Conservation (phyloP, 805 yeast genomes). For the Danielia reshetovae region DNA sequence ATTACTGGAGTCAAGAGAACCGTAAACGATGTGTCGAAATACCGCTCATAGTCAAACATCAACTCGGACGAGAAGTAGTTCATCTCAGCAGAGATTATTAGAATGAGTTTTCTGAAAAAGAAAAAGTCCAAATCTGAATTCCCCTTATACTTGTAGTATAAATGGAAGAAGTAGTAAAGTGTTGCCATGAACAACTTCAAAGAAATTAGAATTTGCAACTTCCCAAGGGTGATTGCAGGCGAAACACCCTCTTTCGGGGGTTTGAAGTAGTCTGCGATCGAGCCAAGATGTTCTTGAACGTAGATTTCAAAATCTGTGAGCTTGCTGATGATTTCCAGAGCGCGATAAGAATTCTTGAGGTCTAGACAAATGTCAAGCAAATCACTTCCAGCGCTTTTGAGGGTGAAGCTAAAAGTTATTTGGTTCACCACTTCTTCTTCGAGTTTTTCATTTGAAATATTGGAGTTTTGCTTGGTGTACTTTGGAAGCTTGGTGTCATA, state of each 20-base stretch:
- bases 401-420: constrained; percentile 4
- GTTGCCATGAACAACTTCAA: constrained; percentile 13
- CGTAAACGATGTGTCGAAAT: constrained; percentile 9
- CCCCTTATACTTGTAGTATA: constrained; percentile 16
- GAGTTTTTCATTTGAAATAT: constrained; percentile 7
- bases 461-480: constrained; percentile 6
- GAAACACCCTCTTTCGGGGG: not conserved
- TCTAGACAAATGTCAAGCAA: constrained; percentile 10
- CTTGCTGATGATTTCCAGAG: constrained; percentile 4
- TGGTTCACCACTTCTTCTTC: constrained; percentile 6
- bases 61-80: constrained; percentile 10
- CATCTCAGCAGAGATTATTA: constrained; percentile 14
- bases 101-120: constrained; percentile 15
- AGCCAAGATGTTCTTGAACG: constrained; percentile 9
- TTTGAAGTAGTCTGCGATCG: constrained; percentile 7
- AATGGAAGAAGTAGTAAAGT: constrained; percentile 16
- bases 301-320: constrained; percentile 9
- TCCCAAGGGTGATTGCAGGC: not conserved
- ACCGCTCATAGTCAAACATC: constrained; percentile 5
- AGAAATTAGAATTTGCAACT: constrained; percentile 7
- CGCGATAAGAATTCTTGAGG: constrained; percentile 4
- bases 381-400: constrained; percentile 5
- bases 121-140: constrained; percentile 12
- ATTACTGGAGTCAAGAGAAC: constrained; percentile 11
- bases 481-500: constrained; percentile 11